Evolutionary conservation across 2,329 filamentous ascomycete species (phyloP).

Genomic region (Fusarium stilboides): DNA sequence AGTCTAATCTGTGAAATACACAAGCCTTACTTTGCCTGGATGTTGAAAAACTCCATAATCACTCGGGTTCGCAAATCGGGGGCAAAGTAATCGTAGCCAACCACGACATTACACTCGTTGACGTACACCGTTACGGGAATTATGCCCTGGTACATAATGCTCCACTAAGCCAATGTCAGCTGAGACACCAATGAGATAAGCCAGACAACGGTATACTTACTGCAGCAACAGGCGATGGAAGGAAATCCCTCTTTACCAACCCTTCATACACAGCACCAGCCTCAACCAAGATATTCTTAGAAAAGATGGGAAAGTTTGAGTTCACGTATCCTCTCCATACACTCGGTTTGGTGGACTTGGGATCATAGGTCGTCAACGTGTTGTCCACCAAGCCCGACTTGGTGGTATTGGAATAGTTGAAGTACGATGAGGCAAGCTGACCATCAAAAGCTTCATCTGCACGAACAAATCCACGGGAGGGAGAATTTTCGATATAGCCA

Average conservation of each 20-base stretch:
- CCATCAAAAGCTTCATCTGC: slow-evolving; percentile 53
- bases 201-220: slow-evolving; percentile 26
- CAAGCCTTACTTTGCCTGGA: slow-evolving; percentile 17
- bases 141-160: slow-evolving; percentile 54
- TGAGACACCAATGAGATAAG: rapidly evolving
- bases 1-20: no score
- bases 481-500: slow-evolving; percentile 56
- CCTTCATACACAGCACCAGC: slow-evolving; percentile 48
- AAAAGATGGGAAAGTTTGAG: slow-evolving; percentile 56
- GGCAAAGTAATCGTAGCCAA: slow-evolving; percentile 57
- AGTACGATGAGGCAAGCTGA: slow-evolving; percentile 51
- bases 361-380: slow-evolving; percentile 49
- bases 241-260: slow-evolving; percentile 42
- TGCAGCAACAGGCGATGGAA: slow-evolving; percentile 41
- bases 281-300: slow-evolving; percentile 48
- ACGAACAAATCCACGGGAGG: slow-evolving; percentile 49
- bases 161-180: slow-evolving; percentile 50
- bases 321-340: slow-evolving; percentile 56
- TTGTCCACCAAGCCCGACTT: slow-evolving; percentile 56
- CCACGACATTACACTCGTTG: slow-evolving; percentile 52
- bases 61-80: slow-evolving; percentile 49
- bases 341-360: slow-evolving; percentile 29
- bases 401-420: slow-evolving; percentile 56
- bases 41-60: slow-evolving; percentile 53
- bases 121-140: slow-evolving; percentile 57